Evolutionary conservation across 1,139 yeast genomes (phyloP).

Genomic region (Sugiyamaella japonica): DNA sequence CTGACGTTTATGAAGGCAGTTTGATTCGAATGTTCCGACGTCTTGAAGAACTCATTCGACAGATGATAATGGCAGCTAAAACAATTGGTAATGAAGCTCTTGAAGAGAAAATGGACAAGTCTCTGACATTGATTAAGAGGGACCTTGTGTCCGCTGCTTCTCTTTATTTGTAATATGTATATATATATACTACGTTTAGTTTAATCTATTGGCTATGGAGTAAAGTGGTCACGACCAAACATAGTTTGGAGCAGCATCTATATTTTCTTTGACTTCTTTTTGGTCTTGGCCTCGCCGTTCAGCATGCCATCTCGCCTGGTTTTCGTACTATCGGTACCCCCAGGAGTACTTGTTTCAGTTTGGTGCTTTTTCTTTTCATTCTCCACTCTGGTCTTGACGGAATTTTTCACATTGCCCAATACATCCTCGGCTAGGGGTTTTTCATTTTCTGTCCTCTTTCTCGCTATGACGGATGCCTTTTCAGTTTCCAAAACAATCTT

Average conservation of each 20-base stretch:
- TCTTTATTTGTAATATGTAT: conserved; percentile 55
- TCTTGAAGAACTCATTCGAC: conserved; percentile 88
- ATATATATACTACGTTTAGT: background rate
- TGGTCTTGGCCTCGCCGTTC: conserved; percentile 5
- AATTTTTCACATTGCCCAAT: background rate
- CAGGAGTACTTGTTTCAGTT: background rate
- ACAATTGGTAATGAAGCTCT: conserved; percentile 87
- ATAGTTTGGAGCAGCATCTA: background rate
- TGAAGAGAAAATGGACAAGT: conserved; percentile 85
- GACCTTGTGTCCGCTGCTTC: conserved; percentile 97
- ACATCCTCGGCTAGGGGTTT: background rate
- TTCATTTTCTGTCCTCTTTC: conserved; percentile 29
- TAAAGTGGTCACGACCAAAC: background rate
- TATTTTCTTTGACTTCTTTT: background rate
- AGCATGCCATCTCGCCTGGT: background rate
- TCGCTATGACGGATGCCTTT: conserved; percentile 61
- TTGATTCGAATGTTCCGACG: conserved; percentile 92
- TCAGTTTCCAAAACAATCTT: conserved; percentile 59
- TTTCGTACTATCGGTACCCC: conserved; percentile 1
- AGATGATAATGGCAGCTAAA: conserved; percentile 85
- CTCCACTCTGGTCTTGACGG: background rate
- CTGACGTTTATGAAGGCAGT: conserved; percentile 97
- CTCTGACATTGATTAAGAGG: conserved; percentile 83
- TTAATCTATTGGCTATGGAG: background rate
- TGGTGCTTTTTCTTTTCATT: background rate